phyloP scores from a whole-genome alignment of 2,329 filamentous ascomycete genomes.

The Hymenoscyphus albidus region DNA sequence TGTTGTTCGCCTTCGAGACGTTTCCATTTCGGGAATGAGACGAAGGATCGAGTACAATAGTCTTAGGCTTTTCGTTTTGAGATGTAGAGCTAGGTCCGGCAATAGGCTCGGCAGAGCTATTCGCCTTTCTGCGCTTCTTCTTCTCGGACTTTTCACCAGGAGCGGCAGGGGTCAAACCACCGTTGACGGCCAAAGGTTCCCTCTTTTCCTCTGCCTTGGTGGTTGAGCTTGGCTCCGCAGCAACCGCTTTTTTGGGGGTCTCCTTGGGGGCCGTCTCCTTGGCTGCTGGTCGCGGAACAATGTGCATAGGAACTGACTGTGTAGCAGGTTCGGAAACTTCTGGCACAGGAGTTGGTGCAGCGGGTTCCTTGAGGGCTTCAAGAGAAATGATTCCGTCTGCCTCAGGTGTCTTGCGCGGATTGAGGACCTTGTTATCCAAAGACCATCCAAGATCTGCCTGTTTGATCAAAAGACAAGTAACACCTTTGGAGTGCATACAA shows the following conservation, averaged over 20 bases:
- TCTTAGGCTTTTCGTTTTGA: conserved; percentile 23
- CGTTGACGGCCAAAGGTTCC: conserved; percentile 28
- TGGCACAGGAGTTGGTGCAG: conserved; percentile 17
- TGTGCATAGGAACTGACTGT: conserved; percentile 26
- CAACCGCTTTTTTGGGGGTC: conserved; percentile 27
- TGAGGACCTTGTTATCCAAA: conserved; percentile 80
- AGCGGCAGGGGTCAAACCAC: conserved; percentile 26
- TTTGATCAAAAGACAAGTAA: conserved; percentile 83
- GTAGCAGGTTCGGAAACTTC: conserved; percentile 17
- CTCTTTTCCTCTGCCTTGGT: conserved; percentile 39
- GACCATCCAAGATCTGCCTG: conserved; percentile 90
- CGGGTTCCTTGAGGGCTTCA: conserved; percentile 53
- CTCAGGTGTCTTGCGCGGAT: conserved; percentile 67
- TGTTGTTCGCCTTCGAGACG: conserved; percentile 22
- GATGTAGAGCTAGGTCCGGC: conserved; percentile 19
- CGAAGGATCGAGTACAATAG: conserved; percentile 34
- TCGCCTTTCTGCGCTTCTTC: conserved; percentile 69
- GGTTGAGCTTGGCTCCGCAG: conserved; percentile 34
- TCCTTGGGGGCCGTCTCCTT: conserved; percentile 30
- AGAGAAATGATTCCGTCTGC: conserved; percentile 71
- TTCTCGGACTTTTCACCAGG: conserved; percentile 57
- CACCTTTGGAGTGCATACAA: conserved; percentile 94
- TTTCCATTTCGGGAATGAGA: conserved; percentile 29
- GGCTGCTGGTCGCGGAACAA: conserved; percentile 26
- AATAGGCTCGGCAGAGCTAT: conserved; percentile 33